Conservation (phyloP, 2,329 filamentous ascomycete species). For the Hysterium pulicare region DNA sequence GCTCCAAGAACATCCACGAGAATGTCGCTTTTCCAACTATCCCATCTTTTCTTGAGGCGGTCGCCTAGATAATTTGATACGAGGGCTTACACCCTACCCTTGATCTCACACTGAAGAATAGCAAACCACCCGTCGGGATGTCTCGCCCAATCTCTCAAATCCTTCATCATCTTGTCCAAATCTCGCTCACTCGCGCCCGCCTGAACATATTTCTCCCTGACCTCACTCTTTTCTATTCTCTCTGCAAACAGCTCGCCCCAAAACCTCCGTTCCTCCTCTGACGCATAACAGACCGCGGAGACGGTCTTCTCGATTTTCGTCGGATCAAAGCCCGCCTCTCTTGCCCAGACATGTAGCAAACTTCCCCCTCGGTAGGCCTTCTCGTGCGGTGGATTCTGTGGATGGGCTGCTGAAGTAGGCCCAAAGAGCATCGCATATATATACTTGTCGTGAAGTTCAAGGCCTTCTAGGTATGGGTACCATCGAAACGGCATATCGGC, state of each 20-base stretch:
- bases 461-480: constrained; percentile 14
- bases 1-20: too few species aligned
- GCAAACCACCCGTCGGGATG: too few species aligned
- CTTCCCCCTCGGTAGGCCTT: constrained; percentile 16
- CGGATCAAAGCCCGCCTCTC: constrained; percentile 1
- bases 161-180: too few species aligned
- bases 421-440: constrained; percentile 37
- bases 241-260: constrained; percentile 22
- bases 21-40: too few species aligned
- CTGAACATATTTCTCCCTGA: too few species aligned
- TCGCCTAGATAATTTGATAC: too few species aligned
- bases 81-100: too few species aligned
- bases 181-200: too few species aligned
- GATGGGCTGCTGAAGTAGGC: constrained; percentile 1
- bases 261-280: constrained; percentile 11
- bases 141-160: too few species aligned
- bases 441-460: constrained; percentile 21
- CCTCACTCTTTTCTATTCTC: too few species aligned
- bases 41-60: too few species aligned
- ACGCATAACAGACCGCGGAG: not conserved
- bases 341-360: constrained; percentile 21
- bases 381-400: constrained; percentile 18
- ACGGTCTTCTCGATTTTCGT: constrained; percentile 1
- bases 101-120: too few species aligned
- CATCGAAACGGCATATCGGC: constrained; percentile 16